Conservation (phyloP, 345 rosid genomes). For the Eucalyptus pumila region DNA sequence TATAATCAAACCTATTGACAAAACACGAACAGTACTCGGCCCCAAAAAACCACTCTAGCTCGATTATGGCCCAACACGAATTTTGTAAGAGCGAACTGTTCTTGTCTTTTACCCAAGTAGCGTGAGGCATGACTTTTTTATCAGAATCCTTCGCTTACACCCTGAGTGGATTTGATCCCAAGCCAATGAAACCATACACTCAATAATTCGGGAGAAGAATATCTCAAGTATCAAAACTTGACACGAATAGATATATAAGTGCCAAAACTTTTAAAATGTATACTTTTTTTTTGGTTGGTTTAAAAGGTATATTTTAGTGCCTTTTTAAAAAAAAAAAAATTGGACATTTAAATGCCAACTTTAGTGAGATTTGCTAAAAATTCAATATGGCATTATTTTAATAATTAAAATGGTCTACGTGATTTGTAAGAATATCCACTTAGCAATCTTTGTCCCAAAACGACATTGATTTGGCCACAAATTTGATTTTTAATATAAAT, state of each 20-base stretch:
- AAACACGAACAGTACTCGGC: background rate
- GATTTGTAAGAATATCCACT: no score
- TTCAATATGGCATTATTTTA: fast-evolving
- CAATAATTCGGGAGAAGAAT: fast-evolving
- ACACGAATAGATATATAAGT: fast-evolving
- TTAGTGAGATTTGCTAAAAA: fast-evolving
- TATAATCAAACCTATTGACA: background rate
- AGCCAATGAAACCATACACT: no score
- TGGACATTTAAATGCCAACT: no score
- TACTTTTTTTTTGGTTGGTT: fast-evolving
- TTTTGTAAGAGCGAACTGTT: background rate
- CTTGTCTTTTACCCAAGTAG: background rate
- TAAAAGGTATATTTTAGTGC: no score
- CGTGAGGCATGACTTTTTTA: background rate
- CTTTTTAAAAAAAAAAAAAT: no score
- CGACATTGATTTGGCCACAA: fast-evolving
- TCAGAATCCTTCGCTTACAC: background rate
- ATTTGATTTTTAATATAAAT: no score
- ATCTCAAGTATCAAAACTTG: no score
- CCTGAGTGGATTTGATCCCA: background rate
- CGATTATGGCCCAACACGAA: background rate
- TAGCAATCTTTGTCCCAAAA: no score
- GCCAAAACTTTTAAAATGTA: no score
- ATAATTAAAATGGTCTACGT: no score
- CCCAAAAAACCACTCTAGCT: background rate